A percentile compares a stretch with the other conserved stretches of the same genome.
Evolutionary conservation across 257 asterid species (phyloP).

Genomic region (Nicotiana sylvestris): DNA sequence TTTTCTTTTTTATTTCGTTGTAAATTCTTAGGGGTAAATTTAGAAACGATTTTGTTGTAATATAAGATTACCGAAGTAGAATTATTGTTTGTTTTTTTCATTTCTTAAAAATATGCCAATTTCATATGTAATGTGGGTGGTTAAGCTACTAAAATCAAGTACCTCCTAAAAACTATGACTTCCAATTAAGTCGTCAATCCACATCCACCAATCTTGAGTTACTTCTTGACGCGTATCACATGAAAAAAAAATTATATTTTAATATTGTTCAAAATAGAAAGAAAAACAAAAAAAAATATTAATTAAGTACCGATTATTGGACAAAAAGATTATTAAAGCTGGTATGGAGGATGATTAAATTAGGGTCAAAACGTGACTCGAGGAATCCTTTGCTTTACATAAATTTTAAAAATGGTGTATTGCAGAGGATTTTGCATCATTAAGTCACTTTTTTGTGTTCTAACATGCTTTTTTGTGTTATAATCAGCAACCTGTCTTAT

Average conservation of each 20-base stretch:
- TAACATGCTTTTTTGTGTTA: no score
- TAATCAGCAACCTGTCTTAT: no score
- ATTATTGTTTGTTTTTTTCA: neutral
- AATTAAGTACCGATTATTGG: neutral
- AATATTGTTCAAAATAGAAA: neutral
- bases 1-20: neutral
- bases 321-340: neutral
- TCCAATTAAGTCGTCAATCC: constrained; percentile 9
- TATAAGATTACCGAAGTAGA: neutral
- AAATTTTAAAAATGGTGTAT: constrained; percentile 20
- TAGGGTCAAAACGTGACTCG: constrained; percentile 32
- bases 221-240: neutral
- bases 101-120: neutral
- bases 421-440: no score
- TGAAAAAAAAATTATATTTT: neutral
- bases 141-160: constrained; percentile 10
- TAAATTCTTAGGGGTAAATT: neutral
- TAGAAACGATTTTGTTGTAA: neutral
- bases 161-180: neutral
- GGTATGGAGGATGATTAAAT: constrained; percentile 8
- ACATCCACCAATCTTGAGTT: neutral
- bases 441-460: no score
- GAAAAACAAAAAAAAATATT: neutral
- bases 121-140: constrained; percentile 5
- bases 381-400: constrained; percentile 42